Percentiles rank a stretch among this genome's conserved stretches.
Evolutionary conservation across 129 eudicot species (phyloP).

Genomic region (Logfia minima): DNA sequence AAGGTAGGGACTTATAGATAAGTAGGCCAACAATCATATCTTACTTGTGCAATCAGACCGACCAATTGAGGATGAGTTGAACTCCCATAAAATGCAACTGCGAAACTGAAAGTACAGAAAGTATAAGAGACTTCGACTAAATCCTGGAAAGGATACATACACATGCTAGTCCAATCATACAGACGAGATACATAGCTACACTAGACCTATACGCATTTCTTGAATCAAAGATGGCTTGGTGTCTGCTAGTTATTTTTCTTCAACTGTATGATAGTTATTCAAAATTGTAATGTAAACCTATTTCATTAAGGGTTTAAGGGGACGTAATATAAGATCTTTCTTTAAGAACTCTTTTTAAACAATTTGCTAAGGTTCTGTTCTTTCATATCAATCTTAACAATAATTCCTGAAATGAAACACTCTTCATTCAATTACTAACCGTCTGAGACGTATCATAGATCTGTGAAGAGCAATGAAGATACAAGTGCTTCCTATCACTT

Average conservation of each 20-base stretch:
- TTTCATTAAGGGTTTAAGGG: background rate
- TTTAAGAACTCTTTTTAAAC: background rate
- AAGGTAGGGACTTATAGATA: background rate
- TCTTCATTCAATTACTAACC: slow-evolving; percentile 46
- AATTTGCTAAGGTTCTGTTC: too few species aligned
- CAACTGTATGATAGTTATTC: background rate
- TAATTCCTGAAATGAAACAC: background rate
- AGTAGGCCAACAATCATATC: slow-evolving; percentile 16
- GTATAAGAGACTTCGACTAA: slow-evolving; percentile 2
- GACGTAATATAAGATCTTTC: background rate
- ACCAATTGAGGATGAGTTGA: slow-evolving; percentile 83
- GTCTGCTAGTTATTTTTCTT: background rate
- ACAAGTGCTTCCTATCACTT: slow-evolving; percentile 81
- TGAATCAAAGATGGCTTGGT: too few species aligned
- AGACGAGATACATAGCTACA: background rate
- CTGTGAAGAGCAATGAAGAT: slow-evolving; percentile 84
- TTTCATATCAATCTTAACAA: background rate
- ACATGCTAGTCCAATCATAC: background rate
- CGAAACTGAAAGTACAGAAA: slow-evolving; percentile 54
- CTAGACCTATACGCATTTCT: background rate
- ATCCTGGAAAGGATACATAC: background rate
- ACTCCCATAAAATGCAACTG: slow-evolving; percentile 90
- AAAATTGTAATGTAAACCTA: background rate
- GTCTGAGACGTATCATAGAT: slow-evolving; percentile 81
- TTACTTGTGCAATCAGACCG: slow-evolving; percentile 90